These are phyloP conservation scores for Neoascochyta sp. DNA, from an alignment of 2,329 filamentous ascomycete species.

Conservation along the genomic window DNA sequence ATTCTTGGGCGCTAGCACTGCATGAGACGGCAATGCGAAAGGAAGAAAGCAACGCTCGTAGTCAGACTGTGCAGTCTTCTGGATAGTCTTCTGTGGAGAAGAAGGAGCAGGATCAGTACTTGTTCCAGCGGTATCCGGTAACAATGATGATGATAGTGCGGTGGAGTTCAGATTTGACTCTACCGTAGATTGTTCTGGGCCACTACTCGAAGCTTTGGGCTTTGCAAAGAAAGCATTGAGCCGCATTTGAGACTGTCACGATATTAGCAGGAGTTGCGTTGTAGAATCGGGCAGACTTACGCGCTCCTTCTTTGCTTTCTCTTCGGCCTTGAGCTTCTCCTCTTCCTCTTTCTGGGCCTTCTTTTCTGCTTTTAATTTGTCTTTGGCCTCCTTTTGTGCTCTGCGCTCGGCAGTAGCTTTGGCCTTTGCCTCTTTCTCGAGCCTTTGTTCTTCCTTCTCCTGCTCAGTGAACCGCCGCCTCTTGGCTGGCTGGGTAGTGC, in stretches of 20 bases:
- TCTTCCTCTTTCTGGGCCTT: slow-evolving; percentile 44
- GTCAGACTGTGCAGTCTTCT: slow-evolving; percentile 38
- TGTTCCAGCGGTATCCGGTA: slow-evolving; percentile 14
- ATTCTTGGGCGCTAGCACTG: slow-evolving; percentile 61
- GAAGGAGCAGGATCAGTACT: slow-evolving; percentile 27
- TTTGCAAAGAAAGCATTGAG: slow-evolving; percentile 47
- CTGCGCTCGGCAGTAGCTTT: slow-evolving; percentile 36
- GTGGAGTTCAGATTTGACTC: slow-evolving; percentile 33
- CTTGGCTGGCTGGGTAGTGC: slow-evolving; percentile 38
- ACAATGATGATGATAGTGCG: slow-evolving; percentile 23
- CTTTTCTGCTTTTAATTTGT: slow-evolving; percentile 36
- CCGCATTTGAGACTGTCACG: slow-evolving; percentile 37
- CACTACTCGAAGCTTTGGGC: slow-evolving; percentile 36
- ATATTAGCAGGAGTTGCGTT: slow-evolving; percentile 17
- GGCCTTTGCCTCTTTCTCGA: slow-evolving; percentile 40
- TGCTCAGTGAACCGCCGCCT: slow-evolving; percentile 43
- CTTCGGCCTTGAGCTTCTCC: slow-evolving; percentile 44
- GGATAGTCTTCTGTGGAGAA: slow-evolving; percentile 34
- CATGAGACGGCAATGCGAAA: slow-evolving; percentile 73
- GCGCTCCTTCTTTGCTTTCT: slow-evolving; percentile 38
- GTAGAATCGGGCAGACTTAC: slow-evolving; percentile 29
- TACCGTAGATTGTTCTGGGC: slow-evolving; percentile 26
- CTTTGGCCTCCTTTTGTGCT: slow-evolving; percentile 34
- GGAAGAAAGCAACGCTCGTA: slow-evolving; percentile 67
- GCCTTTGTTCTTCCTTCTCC: slow-evolving; percentile 41